Base-by-base conservation (phyloP, 768 basidiomycete species). In the Hirschioporus abietinus region DNA sequence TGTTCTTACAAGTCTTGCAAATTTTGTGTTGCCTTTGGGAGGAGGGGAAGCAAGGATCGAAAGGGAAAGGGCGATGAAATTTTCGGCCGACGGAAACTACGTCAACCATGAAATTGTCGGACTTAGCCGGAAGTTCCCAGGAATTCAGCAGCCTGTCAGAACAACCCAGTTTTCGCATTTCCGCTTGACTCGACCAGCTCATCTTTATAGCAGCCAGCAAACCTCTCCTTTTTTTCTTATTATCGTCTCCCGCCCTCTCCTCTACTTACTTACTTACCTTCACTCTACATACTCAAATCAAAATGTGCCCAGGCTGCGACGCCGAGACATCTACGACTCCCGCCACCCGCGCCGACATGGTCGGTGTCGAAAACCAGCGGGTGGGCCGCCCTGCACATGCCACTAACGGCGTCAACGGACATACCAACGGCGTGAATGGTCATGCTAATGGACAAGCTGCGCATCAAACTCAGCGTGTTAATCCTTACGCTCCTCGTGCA, bases 401-500 rank as follows among this genome's bases (percentile, higher is more conserved):
- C 64, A 70, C 75, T 57, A 76, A 74, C 24, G 74, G 76, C 64
- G 65, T 70, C 34, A 74, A 76, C 62, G 76, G 76, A 73, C 81
- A 65, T 82, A 80, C 81, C 63, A 88, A 85, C 63, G 73, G 80
- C 58, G 75, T 73, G 67, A 79, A 78, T 65, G 79, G 76, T 59
- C 69, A 76, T 24, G 63, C 73, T 15, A 76, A 78, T 66, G 73
- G 78, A 35, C 65, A 64, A n/a, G 63, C 61, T 62, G 66, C 68
- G 23, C 71, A 75, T 63, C 20, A 67, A 25, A 76, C 78, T 63
- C 84, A 82, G 67, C 79, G 74, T 23, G 77, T 80, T 66, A 95
- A 95, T 75, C 90, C 93, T 17, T 96, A 96, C 75, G 94, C 91
- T 36, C 89, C 94, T 12, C 86, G 95, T n/a, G 92, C 92, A 18